These are phyloP conservation scores for Metschnikowia reukaufii DNA, from an alignment of 805 yeast species.

Conservation along the genomic window DNA sequence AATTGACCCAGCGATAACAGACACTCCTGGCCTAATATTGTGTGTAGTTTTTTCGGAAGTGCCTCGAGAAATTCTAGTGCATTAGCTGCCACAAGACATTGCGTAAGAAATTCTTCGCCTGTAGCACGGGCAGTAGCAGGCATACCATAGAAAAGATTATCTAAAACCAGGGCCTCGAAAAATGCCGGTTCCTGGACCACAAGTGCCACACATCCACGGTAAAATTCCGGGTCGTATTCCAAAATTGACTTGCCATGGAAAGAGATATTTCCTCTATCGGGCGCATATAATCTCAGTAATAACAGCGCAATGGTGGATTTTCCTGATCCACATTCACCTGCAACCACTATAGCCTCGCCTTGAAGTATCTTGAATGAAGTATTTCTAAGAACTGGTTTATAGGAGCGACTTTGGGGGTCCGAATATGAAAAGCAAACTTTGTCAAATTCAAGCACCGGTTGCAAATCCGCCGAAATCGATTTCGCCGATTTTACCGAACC, in stretches of 20 bases:
- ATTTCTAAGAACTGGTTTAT: conserved; percentile 35
- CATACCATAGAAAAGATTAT: conserved; percentile 68
- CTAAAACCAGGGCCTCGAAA: conserved; percentile 70
- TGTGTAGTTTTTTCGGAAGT: conserved; percentile 58
- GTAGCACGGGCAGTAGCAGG: conserved; percentile 18
- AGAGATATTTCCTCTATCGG: conserved; percentile 38
- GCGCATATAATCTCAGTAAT: conserved; percentile 52
- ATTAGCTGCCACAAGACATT: conserved; percentile 44
- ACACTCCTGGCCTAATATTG: conserved; percentile 51
- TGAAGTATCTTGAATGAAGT: conserved; percentile 43
- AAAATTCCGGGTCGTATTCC: conserved; percentile 42
- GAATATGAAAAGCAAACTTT: conserved; percentile 54
- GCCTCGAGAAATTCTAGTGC: conserved; percentile 54
- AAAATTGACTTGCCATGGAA: conserved; percentile 51
- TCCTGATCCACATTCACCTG: conserved; percentile 91
- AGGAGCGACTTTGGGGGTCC: conserved; percentile 18
- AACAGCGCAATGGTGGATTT: conserved; percentile 74
- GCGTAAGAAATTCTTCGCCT: conserved; percentile 34
- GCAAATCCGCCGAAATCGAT: conserved; percentile 13
- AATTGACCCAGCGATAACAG: conserved; percentile 87
- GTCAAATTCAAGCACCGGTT: conserved; percentile 42
- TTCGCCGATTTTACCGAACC: not conserved
- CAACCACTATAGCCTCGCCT: conserved; percentile 61
- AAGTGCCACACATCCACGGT: conserved; percentile 58
- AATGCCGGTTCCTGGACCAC: conserved; percentile 77